A percentile compares a stretch with the other conserved stretches of the same genome.
phyloP scores from a whole-genome alignment of 2,329 filamentous ascomycete species.

The Penicillium vulpinum region DNA sequence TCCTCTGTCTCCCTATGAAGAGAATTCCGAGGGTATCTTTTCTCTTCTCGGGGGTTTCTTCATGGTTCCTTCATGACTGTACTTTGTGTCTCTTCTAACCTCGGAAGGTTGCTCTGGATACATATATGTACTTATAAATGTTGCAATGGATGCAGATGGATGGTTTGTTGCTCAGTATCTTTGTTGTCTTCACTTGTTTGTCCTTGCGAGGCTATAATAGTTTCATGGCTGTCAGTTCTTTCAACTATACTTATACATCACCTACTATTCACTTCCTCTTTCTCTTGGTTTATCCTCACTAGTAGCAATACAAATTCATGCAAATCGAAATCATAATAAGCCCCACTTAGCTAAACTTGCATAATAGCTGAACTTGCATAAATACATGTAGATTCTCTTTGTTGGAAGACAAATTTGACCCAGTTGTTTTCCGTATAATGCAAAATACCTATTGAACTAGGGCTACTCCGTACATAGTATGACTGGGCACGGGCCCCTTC shows the following conservation, averaged over 20 bases:
- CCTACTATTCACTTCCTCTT: neutral
- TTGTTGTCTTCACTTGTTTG: neutral
- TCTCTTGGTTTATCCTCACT: neutral
- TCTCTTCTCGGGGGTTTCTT: too few species aligned
- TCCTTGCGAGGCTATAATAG: neutral
- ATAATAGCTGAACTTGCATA: neutral
- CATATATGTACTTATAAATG: neutral
- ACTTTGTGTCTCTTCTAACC: neutral
- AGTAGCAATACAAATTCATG: neutral
- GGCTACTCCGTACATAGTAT: neutral
- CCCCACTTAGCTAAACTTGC: neutral
- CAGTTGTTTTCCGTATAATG: neutral
- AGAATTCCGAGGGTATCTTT: too few species aligned
- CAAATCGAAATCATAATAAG: too few species aligned
- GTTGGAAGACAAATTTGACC: neutral
- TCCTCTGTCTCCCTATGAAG: too few species aligned
- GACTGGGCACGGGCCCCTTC: neutral
- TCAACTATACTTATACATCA: neutral
- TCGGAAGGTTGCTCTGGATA: neutral
- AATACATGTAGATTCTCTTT: neutral
- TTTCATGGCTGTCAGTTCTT: neutral
- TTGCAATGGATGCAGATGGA: neutral
- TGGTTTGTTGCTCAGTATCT: neutral
- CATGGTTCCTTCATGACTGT: too few species aligned
- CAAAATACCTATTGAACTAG: neutral